Evolutionary conservation across 257 asterid genomes (phyloP).

Genomic region (Solanum dulcamara): DNA sequence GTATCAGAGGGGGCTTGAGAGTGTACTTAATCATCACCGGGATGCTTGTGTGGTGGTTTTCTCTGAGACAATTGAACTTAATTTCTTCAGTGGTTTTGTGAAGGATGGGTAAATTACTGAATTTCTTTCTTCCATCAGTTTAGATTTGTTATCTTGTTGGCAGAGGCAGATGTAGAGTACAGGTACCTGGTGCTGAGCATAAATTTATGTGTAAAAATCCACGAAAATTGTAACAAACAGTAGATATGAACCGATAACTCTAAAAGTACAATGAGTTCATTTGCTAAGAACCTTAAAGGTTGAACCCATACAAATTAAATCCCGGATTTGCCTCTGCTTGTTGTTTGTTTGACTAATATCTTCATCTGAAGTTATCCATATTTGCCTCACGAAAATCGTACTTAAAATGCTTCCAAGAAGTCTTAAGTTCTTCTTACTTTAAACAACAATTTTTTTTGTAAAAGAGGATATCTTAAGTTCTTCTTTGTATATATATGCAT

Average conservation of each 20-base stretch:
- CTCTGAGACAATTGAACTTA: constrained; percentile 90
- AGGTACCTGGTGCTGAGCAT: background rate
- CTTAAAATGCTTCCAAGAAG: background rate
- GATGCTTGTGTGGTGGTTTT: constrained; percentile 85
- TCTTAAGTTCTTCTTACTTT: background rate
- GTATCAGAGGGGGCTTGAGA: constrained; percentile 84
- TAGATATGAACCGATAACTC: background rate
- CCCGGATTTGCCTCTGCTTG: background rate
- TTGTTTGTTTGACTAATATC: background rate
- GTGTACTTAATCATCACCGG: constrained; percentile 57
- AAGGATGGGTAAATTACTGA: constrained; percentile 55
- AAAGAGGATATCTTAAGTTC: background rate
- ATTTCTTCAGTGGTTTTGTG: constrained; percentile 70
- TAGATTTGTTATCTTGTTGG: background rate
- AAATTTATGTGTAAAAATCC: background rate
- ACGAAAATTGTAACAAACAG: background rate
- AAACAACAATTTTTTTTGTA: background rate
- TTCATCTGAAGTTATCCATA: background rate
- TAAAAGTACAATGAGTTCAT: background rate
- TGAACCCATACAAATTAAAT: background rate
- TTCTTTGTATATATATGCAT: background rate
- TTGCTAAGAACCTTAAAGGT: background rate
- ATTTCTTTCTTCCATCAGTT: background rate
- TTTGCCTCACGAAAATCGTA: background rate
- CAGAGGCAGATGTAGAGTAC: background rate